Conservation (phyloP, 2,329 filamentous ascomycete genomes). For the Bimuria novae-zelandiae region DNA sequence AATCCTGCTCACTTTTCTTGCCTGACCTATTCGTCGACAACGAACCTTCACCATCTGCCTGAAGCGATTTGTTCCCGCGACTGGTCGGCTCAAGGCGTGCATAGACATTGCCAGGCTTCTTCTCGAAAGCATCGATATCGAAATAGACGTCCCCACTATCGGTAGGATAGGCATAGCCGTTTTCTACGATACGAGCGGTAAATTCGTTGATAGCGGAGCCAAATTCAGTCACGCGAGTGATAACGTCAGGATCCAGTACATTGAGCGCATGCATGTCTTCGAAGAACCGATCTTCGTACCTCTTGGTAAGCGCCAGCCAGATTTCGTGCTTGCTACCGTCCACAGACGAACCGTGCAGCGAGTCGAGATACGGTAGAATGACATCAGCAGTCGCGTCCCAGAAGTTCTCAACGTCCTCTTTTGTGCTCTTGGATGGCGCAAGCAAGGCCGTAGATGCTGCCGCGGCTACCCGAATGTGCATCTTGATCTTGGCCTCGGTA, state of each 20-base stretch:
- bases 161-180: slow-evolving; percentile 80
- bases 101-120: slow-evolving; percentile 76
- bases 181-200: slow-evolving; percentile 79
- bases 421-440: slow-evolving; percentile 32
- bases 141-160: slow-evolving; percentile 90
- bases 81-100: slow-evolving; percentile 85
- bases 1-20: slow-evolving; percentile 76
- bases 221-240: slow-evolving; percentile 92
- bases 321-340: slow-evolving; percentile 70
- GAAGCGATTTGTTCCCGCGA: slow-evolving; percentile 78
- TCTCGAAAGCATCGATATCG: slow-evolving; percentile 85
- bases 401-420: slow-evolving; percentile 53
- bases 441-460: too few species aligned
- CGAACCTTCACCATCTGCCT: slow-evolving; percentile 88
- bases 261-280: slow-evolving; percentile 88
- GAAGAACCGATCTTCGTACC: slow-evolving; percentile 86
- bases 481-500: slow-evolving; percentile 84
- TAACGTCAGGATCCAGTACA: slow-evolving; percentile 76
- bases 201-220: slow-evolving; percentile 85
- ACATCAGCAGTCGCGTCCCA: slow-evolving; percentile 67
- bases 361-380: slow-evolving; percentile 80
- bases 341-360: slow-evolving; percentile 60
- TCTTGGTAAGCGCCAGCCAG: slow-evolving; percentile 83
- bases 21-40: slow-evolving; percentile 60
- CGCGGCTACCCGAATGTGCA: slow-evolving; percentile 85